Conservation (phyloP, 2,329 filamentous ascomycete species). For the Cladosporium sphaerospermum region DNA sequence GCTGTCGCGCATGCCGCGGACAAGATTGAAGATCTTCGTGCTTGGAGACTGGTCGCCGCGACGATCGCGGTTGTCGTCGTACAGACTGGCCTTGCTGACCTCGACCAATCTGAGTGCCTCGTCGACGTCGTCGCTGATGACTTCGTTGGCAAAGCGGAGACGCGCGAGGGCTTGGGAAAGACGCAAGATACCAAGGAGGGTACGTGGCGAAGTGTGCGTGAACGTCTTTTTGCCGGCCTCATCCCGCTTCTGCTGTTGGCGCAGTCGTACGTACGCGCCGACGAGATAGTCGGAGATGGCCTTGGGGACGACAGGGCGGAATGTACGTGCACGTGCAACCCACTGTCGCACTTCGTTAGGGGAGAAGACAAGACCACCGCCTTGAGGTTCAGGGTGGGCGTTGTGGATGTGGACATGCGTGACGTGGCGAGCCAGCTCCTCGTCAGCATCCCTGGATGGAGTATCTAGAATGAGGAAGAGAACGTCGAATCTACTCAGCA, state of each 20-base stretch:
- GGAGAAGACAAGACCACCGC: conserved; percentile 69
- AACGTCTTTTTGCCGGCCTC: conserved; percentile 90
- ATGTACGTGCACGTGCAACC: conserved; percentile 85
- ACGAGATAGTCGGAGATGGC: conserved; percentile 92
- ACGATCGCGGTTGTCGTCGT: conserved; percentile 59
- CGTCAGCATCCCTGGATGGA: conserved; percentile 79
- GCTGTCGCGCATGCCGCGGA: conserved; percentile 78
- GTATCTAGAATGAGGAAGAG: conserved; percentile 96
- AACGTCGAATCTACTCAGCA: conserved; percentile 94
- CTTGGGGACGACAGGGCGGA: conserved; percentile 77
- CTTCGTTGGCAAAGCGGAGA: conserved; percentile 77
- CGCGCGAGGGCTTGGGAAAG: conserved; percentile 89
- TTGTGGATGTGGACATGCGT: conserved; percentile 97
- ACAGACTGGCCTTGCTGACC: conserved; percentile 85
- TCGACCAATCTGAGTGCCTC: conserved; percentile 87
- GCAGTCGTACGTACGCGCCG: conserved; percentile 90
- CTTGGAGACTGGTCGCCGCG: conserved; percentile 67
- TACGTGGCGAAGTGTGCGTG: conserved; percentile 88
- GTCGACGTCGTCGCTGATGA: conserved; percentile 89
- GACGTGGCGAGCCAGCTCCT: conserved; percentile 91
- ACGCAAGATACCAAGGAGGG: conserved; percentile 84
- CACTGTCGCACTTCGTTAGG: conserved; percentile 94
- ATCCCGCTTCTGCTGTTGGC: conserved; percentile 83
- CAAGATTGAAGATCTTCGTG: conserved; percentile 90
- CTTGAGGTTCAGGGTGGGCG: conserved; percentile 69